These are phyloP conservation scores for Syzygium aromaticum DNA, from an alignment of 345 rosid genomes.

Conservation along the genomic window DNA sequence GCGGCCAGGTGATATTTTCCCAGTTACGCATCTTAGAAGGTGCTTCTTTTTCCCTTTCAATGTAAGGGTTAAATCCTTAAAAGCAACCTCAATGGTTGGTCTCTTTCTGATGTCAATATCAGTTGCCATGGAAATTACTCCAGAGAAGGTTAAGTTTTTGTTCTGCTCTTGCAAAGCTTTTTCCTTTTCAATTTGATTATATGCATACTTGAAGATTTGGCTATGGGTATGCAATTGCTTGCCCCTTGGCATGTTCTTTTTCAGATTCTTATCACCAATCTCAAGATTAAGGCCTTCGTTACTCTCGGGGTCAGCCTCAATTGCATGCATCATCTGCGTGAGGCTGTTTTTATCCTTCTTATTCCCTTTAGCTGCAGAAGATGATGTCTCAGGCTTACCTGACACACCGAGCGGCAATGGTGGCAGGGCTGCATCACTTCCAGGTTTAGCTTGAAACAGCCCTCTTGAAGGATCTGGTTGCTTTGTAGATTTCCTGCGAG, in stretches of 20 bases:
- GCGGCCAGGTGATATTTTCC: slow-evolving; percentile 80
- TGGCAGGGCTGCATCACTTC: slow-evolving; percentile 52
- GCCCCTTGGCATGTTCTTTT: slow-evolving; percentile 68
- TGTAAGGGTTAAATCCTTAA: slow-evolving; percentile 77
- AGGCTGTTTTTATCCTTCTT: slow-evolving; percentile 61
- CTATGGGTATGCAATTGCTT: slow-evolving; percentile 84
- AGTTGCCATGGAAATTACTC: slow-evolving; percentile 76
- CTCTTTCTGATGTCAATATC: slow-evolving; percentile 66
- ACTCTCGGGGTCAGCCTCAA: slow-evolving; percentile 67
- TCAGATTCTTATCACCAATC: slow-evolving; percentile 67
- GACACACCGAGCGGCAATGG: slow-evolving; percentile 14
- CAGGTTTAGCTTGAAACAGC: slow-evolving; percentile 48
- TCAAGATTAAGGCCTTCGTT: slow-evolving; percentile 65
- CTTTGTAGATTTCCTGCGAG: slow-evolving; percentile 51
- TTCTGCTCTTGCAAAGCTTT: slow-evolving; percentile 85
- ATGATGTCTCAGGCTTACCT: slow-evolving; percentile 10
- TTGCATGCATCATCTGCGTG: slow-evolving; percentile 69
- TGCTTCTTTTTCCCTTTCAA: slow-evolving; percentile 74
- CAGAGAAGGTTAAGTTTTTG: slow-evolving; percentile 81
- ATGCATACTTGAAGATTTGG: slow-evolving; percentile 93
- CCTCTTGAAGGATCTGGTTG: slow-evolving; percentile 38
- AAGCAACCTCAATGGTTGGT: slow-evolving; percentile 69
- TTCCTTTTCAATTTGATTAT: slow-evolving; percentile 87
- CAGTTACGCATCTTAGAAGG: slow-evolving; percentile 81
- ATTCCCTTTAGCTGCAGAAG: slow-evolving; percentile 38